Base-by-base conservation (phyloP, 805 yeast genomes). In the Ogataea haglerorum region DNA sequence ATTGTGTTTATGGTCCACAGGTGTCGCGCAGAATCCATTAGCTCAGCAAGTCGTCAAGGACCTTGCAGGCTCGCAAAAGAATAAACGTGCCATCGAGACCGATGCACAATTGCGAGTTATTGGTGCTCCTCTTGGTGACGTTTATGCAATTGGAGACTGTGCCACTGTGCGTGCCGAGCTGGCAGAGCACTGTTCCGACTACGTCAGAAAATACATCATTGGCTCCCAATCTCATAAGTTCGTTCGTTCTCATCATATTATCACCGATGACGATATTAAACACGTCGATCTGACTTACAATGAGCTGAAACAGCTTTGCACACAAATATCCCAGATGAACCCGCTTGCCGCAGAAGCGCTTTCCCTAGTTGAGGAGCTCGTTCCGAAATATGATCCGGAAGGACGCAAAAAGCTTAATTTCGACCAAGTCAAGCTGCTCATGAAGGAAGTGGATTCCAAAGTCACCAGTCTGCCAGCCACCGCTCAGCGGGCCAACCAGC, bases 1-100 rank as follows among this genome's bases (percentile, higher is more conserved):
- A 10, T 58, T 82, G 26, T 80, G 87, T 56, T 57, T 82, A 33
- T 82, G 89, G 89, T 80, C 87, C 1, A 82, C 89, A 1, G 89
- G 89, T 45, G 85, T 82, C 28, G 77, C 84, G 6, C 81, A 77
- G 51, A 73, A 78, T 45, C 83, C 82, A 12, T 57, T 82, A 36
- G 80, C 85, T 6, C 70, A 72, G 54, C 70, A 70, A 27, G 68
- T 82, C 31, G 81, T 74, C 33, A 61, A 67, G 15, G 59, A 68
- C n/a, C 63, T 82, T 26, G 56, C 64, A 10, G 67, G 61, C 1
- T 56, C 63, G 22, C 88, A 82, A 61, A 67, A 66, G 48, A 82
- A 82, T 56, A 72, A 68, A 52, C 74, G 84, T 50, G 89, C 88
- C n/a, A 75, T 82, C 34, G 88, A 82, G 56, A 82, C 88, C 1